Conservation (phyloP, 805 yeast species). For the Spathaspora passalidarum region DNA sequence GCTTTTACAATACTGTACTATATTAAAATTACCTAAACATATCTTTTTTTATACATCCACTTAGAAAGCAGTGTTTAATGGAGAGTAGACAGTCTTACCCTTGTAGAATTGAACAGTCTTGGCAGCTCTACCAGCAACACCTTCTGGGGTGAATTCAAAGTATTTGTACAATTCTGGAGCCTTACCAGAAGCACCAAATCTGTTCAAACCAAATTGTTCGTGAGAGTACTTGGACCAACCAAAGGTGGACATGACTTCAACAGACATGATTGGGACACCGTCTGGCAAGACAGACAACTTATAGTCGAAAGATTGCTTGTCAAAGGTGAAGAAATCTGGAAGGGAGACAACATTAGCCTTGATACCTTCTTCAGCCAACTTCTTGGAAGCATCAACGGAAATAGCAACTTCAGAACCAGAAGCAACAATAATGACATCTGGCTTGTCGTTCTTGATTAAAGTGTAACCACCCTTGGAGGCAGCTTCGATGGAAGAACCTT, state of each 20-base stretch:
- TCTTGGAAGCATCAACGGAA: constrained; percentile 78
- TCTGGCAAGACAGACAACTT: constrained; percentile 87
- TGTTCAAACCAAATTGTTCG: constrained; percentile 92
- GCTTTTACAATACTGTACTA: too few relatives aligned
- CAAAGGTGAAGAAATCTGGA: constrained; percentile 92
- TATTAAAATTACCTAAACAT: neutral
- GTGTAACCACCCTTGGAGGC: constrained; percentile 96
- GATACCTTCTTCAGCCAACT: constrained; percentile 61
- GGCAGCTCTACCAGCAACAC: constrained; percentile 80
- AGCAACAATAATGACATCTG: constrained; percentile 73
- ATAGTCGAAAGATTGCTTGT: constrained; percentile 77
- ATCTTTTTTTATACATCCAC: neutral
- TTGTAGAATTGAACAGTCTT: constrained; percentile 80
- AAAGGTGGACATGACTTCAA: constrained; percentile 86
- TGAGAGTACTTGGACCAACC: constrained; percentile 97
- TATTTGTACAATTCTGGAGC: constrained; percentile 75
- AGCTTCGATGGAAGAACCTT: constrained; percentile 86
- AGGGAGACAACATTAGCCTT: constrained; percentile 83
- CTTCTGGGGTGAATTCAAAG: constrained; percentile 92
- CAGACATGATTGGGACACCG: constrained; percentile 87
- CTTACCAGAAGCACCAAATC: constrained; percentile 96
- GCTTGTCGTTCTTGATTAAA: constrained; percentile 51
- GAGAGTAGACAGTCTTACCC: constrained; percentile 70
- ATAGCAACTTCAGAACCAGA: constrained; percentile 94
- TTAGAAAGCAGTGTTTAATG: constrained; percentile 76